These are phyloP conservation scores for Lecanicillium sp. DNA, from an alignment of 2,329 filamentous ascomycete species.

Conservation along the genomic window DNA sequence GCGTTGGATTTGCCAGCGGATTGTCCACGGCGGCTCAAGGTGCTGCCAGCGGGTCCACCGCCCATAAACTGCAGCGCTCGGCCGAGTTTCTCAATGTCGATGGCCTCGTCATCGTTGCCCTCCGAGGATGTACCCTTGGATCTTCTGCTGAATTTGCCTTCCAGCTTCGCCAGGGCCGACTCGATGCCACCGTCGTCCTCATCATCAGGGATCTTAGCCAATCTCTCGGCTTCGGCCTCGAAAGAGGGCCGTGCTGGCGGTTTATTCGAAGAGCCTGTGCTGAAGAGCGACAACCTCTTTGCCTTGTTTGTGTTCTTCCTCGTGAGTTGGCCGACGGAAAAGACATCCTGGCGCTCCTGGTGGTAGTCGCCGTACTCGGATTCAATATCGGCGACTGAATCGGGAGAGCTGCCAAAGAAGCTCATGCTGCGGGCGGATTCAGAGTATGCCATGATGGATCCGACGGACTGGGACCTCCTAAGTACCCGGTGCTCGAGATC, in stretches of 20 bases:
- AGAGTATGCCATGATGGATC: conserved; percentile 53
- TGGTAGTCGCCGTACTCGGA: conserved; percentile 15
- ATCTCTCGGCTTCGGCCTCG: conserved; percentile 77
- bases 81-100: conserved; percentile 16
- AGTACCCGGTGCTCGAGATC: conserved; percentile 49
- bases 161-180: conserved; percentile 84
- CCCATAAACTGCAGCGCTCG: conserved; percentile 11
- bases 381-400: conserved; percentile 25
- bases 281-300: conserved; percentile 45
- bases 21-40: background rate
- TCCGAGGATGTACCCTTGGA: conserved; percentile 21
- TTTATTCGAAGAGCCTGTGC: conserved; percentile 53
- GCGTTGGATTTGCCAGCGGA: background rate
- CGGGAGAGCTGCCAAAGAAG: conserved; percentile 35
- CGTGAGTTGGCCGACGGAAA: conserved; percentile 54
- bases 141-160: conserved; percentile 71
- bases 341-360: conserved; percentile 37
- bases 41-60: conserved; percentile 3
- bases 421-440: conserved; percentile 53
- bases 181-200: conserved; percentile 78
- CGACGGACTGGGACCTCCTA: conserved; percentile 51
- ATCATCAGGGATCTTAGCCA: conserved; percentile 85
- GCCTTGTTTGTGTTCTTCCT: conserved; percentile 41
- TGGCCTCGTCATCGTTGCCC: conserved; percentile 17
- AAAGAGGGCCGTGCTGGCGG: conserved; percentile 69